Conservation (phyloP, 1,139 yeast species). For the Kurtzmaniella natalensis region DNA sequence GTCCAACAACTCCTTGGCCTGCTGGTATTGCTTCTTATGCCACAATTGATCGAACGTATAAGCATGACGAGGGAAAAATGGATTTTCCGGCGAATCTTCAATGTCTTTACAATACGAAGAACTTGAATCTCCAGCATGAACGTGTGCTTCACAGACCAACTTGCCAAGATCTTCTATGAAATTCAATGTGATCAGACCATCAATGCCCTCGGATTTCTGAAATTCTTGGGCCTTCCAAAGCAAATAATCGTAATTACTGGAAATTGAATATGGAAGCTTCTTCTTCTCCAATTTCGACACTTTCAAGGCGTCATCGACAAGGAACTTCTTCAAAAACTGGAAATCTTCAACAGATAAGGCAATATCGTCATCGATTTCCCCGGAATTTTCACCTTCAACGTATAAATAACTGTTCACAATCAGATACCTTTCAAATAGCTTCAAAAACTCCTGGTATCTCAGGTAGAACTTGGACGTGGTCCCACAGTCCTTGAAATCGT, state of each 20-base stretch:
- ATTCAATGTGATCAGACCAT: conserved; percentile 12
- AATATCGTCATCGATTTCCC: conserved; percentile 11
- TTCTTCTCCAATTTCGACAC: conserved; percentile 30
- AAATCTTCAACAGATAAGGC: conserved; percentile 3
- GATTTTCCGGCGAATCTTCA: conserved; percentile 21
- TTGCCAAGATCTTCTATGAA: conserved; percentile 33
- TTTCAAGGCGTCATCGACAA: conserved; percentile 24
- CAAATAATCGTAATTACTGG: conserved; percentile 33
- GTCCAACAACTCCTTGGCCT: conserved; percentile 36
- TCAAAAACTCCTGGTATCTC: conserved; percentile 27
- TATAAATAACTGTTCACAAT: conserved; percentile 34
- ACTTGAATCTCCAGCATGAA: conserved; percentile 25
- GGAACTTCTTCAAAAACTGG: conserved; percentile 16
- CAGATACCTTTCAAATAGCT: conserved; percentile 42
- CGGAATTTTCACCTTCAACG: conserved; percentile 16
- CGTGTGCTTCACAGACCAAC: conserved; percentile 45
- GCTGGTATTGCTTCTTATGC: conserved; percentile 34
- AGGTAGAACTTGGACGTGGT: conserved; percentile 41
- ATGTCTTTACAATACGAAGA: conserved; percentile 30
- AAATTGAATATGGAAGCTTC: conserved; percentile 19
- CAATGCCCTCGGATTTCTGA: conserved; percentile 13
- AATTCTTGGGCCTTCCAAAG: conserved; percentile 19
- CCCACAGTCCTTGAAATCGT: conserved; percentile 58
- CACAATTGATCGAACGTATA: conserved; percentile 41
- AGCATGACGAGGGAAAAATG: conserved; percentile 44